Evolutionary conservation across 2,329 filamentous ascomycete species (phyloP).

Genomic region (Cytospora chrysosperma): DNA sequence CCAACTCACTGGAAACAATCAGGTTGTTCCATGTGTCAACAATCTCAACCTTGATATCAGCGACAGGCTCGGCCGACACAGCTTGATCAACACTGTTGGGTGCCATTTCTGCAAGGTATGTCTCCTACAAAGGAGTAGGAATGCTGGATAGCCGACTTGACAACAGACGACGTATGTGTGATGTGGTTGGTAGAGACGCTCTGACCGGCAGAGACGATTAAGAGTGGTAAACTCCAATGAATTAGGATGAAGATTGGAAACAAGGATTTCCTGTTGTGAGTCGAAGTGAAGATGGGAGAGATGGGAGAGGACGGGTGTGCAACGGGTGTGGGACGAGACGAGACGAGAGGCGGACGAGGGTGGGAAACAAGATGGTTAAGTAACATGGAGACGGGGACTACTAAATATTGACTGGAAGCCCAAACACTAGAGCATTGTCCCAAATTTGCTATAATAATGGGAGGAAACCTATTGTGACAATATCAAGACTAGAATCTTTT

Average conservation of each 20-base stretch:
- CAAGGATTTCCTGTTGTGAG: background rate
- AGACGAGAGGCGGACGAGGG: background rate
- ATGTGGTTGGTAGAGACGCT: background rate
- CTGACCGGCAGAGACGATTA: constrained; percentile 13
- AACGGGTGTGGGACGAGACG: background rate
- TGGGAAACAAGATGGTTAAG: background rate
- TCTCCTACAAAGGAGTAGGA: background rate
- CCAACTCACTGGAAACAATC: background rate
- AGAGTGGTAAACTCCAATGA: background rate
- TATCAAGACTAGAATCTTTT: no score
- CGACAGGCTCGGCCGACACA: background rate
- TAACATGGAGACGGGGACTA: background rate
- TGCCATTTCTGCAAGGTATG: background rate
- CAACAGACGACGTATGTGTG: background rate
- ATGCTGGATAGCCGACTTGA: background rate
- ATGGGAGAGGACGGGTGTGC: background rate
- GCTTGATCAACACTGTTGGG: background rate
- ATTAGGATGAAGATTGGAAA: background rate
- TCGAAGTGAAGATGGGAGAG: background rate
- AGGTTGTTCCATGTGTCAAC: background rate
- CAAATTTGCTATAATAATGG: background rate
- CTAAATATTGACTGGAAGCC: no score
- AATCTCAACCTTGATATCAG: constrained; percentile 4
- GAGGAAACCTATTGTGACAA: background rate
- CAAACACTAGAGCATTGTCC: no score